Conservation (phyloP, 2,329 filamentous ascomycete genomes). For the Emydomyces testavorans region DNA sequence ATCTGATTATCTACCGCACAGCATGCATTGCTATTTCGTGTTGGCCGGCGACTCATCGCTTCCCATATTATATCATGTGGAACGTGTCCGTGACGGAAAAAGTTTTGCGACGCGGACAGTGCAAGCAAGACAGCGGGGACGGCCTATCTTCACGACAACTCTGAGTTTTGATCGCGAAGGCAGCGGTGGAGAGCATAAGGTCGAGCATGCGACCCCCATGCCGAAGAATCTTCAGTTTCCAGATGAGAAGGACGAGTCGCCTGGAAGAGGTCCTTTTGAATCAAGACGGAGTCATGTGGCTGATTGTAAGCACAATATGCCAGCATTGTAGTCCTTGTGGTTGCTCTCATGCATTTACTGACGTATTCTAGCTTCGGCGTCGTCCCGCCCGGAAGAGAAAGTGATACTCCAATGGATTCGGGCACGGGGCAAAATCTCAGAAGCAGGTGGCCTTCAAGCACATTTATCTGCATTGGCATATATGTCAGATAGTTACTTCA, state of each 20-base stretch:
- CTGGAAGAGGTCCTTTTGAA: conserved; percentile 44
- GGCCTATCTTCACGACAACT: conserved; percentile 90
- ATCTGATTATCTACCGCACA: conserved; percentile 68
- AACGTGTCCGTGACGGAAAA: conserved; percentile 79
- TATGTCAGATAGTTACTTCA: conserved; percentile 86
- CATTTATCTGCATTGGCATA: conserved; percentile 85
- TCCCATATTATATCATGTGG: conserved; percentile 88
- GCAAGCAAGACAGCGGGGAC: conserved; percentile 80
- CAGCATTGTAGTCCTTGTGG: not conserved
- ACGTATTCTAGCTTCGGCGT: not conserved
- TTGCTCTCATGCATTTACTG: not conserved
- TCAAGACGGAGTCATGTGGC: conserved; percentile 46
- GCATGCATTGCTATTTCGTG: conserved; percentile 98
- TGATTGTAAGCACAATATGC: conserved; percentile 44
- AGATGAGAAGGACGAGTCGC: conserved; percentile 26
- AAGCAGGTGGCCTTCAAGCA: conserved; percentile 60
- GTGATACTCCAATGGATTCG: conserved; percentile 48
- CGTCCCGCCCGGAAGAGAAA: conserved; percentile 50
- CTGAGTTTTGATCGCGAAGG: conserved; percentile 68
- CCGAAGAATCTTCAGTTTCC: conserved; percentile 41
- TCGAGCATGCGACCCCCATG: conserved; percentile 55
- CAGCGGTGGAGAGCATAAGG: conserved; percentile 40
- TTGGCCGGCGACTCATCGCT: conserved; percentile 75
- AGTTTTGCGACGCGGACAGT: conserved; percentile 88
- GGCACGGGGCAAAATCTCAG: conserved; percentile 55